Conservation (phyloP, 1,139 yeast genomes). For the Groenewaldozyma auringiensis region DNA sequence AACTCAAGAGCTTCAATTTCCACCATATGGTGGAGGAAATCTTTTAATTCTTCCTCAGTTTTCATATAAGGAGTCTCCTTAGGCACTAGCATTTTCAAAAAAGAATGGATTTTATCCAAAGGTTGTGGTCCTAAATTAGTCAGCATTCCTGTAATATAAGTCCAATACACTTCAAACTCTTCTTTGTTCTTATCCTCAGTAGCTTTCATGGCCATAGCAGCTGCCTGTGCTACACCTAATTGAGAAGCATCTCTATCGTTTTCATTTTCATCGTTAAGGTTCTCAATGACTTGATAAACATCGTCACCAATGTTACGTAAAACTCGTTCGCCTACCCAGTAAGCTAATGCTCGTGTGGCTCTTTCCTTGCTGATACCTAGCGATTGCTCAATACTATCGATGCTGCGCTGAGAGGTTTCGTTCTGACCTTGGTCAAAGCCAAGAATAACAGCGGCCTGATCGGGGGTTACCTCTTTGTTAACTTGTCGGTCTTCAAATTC, state of each 20-base stretch:
- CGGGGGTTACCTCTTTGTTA: conserved; percentile 52
- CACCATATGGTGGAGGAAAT: conserved; percentile 35
- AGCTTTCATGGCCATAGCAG: conserved; percentile 20
- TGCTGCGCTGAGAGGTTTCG: conserved; percentile 8
- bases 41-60: conserved; percentile 37
- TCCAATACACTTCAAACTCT: conserved; percentile 39
- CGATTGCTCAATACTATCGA: conserved; percentile 15
- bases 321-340: conserved; percentile 52
- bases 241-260: conserved; percentile 14
- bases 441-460: conserved; percentile 57
- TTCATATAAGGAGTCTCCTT: conserved; percentile 41
- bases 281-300: conserved; percentile 20
- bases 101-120: conserved; percentile 43
- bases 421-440: conserved; percentile 39
- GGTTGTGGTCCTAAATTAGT: conserved; percentile 48
- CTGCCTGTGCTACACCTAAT: conserved; percentile 13
- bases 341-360: conserved; percentile 25
- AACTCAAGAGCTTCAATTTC: conserved; percentile 38
- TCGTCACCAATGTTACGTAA: conserved; percentile 22
- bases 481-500: conserved; percentile 40
- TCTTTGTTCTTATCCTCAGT: conserved; percentile 28
- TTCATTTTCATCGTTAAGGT: conserved; percentile 13
- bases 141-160: conserved; percentile 49
- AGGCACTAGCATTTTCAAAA: conserved; percentile 48
- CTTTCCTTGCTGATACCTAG: conserved; percentile 24